phyloP scores from a whole-genome alignment of 225 moss, liverwort and hornwort species.

The Polytrichum formosum region DNA sequence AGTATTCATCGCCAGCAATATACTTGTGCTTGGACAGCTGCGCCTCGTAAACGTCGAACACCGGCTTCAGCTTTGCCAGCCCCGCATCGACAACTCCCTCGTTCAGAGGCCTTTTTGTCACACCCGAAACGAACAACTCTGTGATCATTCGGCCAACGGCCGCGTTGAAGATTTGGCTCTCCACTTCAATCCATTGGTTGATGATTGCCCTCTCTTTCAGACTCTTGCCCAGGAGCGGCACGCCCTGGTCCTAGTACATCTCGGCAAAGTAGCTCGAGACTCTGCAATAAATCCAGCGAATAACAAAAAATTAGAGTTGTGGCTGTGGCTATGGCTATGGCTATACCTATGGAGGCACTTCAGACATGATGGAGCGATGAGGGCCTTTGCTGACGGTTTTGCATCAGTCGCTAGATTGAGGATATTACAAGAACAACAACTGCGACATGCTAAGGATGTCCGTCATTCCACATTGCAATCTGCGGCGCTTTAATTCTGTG shows the following conservation, averaged over 20 bases:
- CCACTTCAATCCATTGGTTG: conserved; percentile 77
- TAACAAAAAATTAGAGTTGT: not conserved
- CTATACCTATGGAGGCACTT: not conserved
- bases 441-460: not conserved
- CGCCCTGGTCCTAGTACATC: conserved; percentile 57
- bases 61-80: conserved; percentile 41
- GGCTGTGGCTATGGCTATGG: not conserved
- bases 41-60: conserved; percentile 62
- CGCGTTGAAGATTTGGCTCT: conserved; percentile 59
- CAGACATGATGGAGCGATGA: not conserved
- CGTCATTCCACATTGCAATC: not conserved
- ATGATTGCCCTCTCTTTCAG: conserved; percentile 55
- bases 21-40: conserved; percentile 48
- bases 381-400: not conserved
- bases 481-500: not conserved
- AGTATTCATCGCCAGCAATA: conserved; percentile 45
- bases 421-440: not conserved
- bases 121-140: conserved; percentile 38
- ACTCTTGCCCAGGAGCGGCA: conserved; percentile 58
- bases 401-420: not conserved
- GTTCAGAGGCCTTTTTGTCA: conserved; percentile 30
- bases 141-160: conserved; percentile 35
- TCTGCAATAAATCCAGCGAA: conserved; percentile 29
- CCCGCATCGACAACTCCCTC: conserved; percentile 24
- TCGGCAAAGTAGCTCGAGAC: conserved; percentile 68